Percentiles rank a stretch among this genome's conserved stretches.
phyloP scores from a whole-genome alignment of 2,329 filamentous ascomycete genomes.

The Botrytis fragariae region DNA sequence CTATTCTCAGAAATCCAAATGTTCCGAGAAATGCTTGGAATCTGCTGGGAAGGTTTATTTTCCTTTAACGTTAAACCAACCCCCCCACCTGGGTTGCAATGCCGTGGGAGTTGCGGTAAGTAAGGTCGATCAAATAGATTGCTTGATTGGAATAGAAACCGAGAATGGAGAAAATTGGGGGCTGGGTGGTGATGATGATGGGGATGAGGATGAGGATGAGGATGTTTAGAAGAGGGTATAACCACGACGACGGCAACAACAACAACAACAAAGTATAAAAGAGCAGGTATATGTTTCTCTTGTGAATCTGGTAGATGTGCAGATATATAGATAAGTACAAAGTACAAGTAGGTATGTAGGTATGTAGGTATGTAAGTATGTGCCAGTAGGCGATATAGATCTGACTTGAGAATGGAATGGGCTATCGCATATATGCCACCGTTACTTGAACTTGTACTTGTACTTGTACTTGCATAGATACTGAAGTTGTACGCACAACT shows the following conservation, averaged over 20 bases:
- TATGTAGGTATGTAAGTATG: not conserved
- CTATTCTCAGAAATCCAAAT: slow-evolving; percentile 5
- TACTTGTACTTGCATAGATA: not conserved
- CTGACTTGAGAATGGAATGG: not conserved
- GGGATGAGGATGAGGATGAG: not conserved
- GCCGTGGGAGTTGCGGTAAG: not conserved
- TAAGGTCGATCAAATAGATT: not conserved
- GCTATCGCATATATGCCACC: not conserved
- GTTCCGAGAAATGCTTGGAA: slow-evolving; percentile 10
- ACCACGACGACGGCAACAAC: not conserved
- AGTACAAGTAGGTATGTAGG: not conserved
- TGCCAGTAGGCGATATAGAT: not conserved
- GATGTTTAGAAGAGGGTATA: not conserved
- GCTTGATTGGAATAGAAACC: not conserved
- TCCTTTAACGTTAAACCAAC: not conserved
- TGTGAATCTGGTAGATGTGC: not conserved
- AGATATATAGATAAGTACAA: not conserved
- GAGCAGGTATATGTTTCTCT: not conserved
- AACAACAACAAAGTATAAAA: not conserved
- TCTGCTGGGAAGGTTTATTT: slow-evolving; percentile 8
- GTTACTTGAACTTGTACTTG: too few species aligned
- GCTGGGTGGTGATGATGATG: not conserved
- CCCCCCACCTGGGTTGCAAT: slow-evolving; percentile 13
- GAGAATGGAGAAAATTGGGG: not conserved
- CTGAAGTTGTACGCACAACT: not conserved